A percentile compares a stretch with the other conserved stretches of the same genome.
These are phyloP conservation scores for Syzygium grande DNA, from an alignment of 345 rosid species.

Conservation along the genomic window DNA sequence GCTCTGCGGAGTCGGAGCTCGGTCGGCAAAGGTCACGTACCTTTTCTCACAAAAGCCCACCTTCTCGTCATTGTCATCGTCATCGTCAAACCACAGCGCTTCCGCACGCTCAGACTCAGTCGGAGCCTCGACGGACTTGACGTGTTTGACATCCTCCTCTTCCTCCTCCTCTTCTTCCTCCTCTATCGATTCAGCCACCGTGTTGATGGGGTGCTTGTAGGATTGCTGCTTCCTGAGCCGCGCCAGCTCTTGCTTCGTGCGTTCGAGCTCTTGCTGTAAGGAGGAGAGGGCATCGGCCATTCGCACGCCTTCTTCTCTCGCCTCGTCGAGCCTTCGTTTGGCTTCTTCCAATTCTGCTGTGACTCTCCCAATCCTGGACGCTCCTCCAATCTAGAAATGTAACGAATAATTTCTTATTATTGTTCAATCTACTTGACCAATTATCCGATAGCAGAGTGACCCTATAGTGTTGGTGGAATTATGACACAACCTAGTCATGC, in stretches of 20 bases:
- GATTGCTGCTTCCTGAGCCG: constrained; percentile 20
- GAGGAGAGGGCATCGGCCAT: constrained; percentile 55
- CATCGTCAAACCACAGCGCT: background rate
- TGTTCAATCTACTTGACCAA: background rate
- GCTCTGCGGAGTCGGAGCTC: background rate
- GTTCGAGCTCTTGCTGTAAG: constrained; percentile 67
- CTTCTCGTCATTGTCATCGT: background rate
- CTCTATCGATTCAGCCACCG: background rate
- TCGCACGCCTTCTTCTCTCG: constrained; percentile 49
- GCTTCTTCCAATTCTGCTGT: constrained; percentile 70
- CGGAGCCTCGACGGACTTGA: constrained; percentile 30
- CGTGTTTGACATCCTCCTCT: constrained; percentile 20
- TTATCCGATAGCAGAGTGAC: background rate
- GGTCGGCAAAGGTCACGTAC: constrained; percentile 8
- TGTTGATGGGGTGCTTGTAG: background rate
- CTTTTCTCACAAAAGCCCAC: background rate
- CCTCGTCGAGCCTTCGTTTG: constrained; percentile 52
- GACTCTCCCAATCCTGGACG: constrained; percentile 12
- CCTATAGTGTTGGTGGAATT: background rate
- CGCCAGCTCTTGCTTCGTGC: constrained; percentile 60
- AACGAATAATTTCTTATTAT: background rate
- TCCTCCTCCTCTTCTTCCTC: background rate
- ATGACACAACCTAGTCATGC: background rate
- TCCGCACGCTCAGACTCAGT: constrained; percentile 6
- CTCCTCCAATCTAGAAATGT: background rate